Evolutionary conservation across 345 rosid genomes (phyloP), one percentile per base, ranked within the genome.

Genomic region (Geranium brycei): DNA sequence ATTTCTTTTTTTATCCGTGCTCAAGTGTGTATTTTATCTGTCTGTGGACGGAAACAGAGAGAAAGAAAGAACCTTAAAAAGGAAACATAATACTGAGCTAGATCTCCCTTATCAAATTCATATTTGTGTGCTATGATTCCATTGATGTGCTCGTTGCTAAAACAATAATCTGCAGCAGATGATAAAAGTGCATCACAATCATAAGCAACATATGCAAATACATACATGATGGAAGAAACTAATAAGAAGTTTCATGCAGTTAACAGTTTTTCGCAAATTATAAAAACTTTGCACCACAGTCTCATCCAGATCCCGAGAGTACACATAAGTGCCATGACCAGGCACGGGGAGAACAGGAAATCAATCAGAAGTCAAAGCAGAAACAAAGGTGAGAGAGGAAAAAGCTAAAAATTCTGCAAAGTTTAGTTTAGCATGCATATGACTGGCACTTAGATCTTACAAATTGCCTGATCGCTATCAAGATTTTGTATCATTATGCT

Each of bases 401-500:
- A 58, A 66, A 19, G 19, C 59, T 40, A 51, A 64, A 66, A 32
- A 58, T 12, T 19, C 19, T 59, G 62, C 40, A 70, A 23, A 66
- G 31, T 67, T 38, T 68, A 72, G 12, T 13, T 47, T 11, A 47
- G 53, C 53, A 11, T 13, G 15, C 53, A 47, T 47, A 61, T 73
- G 15, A 63, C 58, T 31, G 61, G 68, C 56, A 64, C 58, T 64
- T 69, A 59, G 67, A 4, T 28, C 47, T 79, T 80, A 86, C 89
- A 82, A 31, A 76, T 79, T 70, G 84, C 83, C 18, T 77, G 78
- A 59, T 86, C 92, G 60, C 71, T 82, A 40, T 80, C 75, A 66
- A 84, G 70, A 81, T 84, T 86, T 68, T 84, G 87, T 60, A 82
- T 74, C 89, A 84, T 79, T 76, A 84, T 80, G 68, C 92, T 86